These are phyloP conservation scores for Dispira simplex DNA, from an alignment of 192 early-diverging fungal genomes.

Conservation along the genomic window DNA sequence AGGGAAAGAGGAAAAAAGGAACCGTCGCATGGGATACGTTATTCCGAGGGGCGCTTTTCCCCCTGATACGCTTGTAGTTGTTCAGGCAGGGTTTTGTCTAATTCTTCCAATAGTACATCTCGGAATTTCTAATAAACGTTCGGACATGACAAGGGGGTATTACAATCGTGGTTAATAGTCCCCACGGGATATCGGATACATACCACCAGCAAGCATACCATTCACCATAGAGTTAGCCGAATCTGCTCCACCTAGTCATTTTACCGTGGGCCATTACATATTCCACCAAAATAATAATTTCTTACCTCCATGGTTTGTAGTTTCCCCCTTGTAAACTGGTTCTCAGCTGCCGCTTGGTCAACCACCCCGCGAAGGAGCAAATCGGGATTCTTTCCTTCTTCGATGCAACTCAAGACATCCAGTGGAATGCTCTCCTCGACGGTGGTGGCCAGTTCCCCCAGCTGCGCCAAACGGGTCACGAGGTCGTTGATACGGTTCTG, in stretches of 20 bases:
- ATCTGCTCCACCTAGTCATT: too few relatives aligned
- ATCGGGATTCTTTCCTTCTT: conserved; percentile 8
- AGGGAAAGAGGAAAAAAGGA: too few relatives aligned
- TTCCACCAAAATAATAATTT: too few relatives aligned
- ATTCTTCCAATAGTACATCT: background rate
- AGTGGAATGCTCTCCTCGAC: background rate
- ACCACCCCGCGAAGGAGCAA: background rate
- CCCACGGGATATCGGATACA: too few relatives aligned
- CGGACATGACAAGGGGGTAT: too few relatives aligned
- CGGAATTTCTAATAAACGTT: background rate
- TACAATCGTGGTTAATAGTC: too few relatives aligned
- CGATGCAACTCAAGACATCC: conserved; percentile 5
- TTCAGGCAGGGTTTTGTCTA: background rate
- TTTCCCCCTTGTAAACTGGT: conserved; percentile 1
- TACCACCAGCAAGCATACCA: too few relatives aligned
- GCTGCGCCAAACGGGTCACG: background rate
- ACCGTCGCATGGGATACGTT: too few relatives aligned
- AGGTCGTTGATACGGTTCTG: conserved; percentile 3
- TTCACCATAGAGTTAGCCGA: too few relatives aligned
- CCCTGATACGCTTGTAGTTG: background rate
- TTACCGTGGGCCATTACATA: too few relatives aligned
- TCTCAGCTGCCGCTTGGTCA: conserved; percentile 1
- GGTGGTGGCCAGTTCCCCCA: background rate
- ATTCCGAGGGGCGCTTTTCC: background rate
- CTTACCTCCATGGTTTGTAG: conserved; percentile 3